Conservation (phyloP, 805 yeast genomes). For the Tetrapisispora iriomotensis region DNA sequence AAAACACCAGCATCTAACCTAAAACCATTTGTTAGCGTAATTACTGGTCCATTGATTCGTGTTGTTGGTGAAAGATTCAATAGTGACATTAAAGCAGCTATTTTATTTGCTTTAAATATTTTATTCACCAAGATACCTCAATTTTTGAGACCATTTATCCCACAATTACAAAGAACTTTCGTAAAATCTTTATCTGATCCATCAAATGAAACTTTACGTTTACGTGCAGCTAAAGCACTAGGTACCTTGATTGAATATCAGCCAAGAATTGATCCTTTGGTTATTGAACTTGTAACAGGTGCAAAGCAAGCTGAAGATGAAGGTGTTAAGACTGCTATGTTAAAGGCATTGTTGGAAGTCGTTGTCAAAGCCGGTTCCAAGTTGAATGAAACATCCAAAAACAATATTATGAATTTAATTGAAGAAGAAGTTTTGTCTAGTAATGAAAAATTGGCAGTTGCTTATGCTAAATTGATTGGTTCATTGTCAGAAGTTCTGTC, state of each 20-base stretch:
- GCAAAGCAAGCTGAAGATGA: conserved; percentile 53
- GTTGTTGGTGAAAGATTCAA: conserved; percentile 93
- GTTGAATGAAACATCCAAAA: conserved; percentile 65
- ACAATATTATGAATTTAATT: conserved; percentile 57
- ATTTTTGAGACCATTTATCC: conserved; percentile 88
- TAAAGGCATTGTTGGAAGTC: conserved; percentile 75
- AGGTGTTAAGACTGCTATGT: conserved; percentile 78
- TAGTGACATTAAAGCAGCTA: conserved; percentile 90
- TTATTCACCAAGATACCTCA: conserved; percentile 78
- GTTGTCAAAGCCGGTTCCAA: conserved; percentile 69
- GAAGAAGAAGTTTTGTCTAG: conserved; percentile 54
- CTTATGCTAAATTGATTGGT: conserved; percentile 73
- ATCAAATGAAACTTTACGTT: conserved; percentile 57
- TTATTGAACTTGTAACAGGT: conserved; percentile 71
- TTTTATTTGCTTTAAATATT: conserved; percentile 70
- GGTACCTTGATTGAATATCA: conserved; percentile 83
- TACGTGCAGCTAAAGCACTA: conserved; percentile 81
- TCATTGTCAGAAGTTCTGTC: conserved; percentile 61
- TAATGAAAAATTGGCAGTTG: conserved; percentile 55
- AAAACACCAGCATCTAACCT: conserved; percentile 76
- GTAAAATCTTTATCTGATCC: conserved; percentile 83
- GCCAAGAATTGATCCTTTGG: conserved; percentile 88
- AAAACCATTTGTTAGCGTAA: conserved; percentile 81
- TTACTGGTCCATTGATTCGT: conserved; percentile 96
- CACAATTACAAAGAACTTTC: conserved; percentile 94